Evolutionary conservation across 345 rosid genomes (phyloP), one percentile per base, ranked within the genome.

Genomic region (Pistacia vera): DNA sequence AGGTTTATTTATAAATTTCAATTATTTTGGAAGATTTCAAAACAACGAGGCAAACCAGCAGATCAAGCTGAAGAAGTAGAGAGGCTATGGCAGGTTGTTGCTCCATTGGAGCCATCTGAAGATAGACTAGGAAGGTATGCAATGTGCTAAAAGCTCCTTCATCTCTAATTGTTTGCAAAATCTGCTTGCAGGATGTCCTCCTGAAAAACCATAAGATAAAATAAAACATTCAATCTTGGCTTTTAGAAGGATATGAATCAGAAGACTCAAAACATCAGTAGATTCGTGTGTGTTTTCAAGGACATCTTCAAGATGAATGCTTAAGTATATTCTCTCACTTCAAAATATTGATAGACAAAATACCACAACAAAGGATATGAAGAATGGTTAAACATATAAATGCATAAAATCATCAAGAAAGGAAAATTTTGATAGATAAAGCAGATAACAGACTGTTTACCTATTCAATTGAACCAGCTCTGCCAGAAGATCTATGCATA

Each of bases 41-140:
- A 56, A 49, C 55, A 33, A 63, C 14, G 69, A 83, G 60, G 51
- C 82, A 67, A 44, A 90, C 95, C 90, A 87, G 78, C 58, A 91
- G 87, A 80, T 91, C 92, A 41, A 91, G 91, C 81, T 89, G 92
- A 74, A 91, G 89, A 72, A 90, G 90, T 76, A 89, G 95, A 74
- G 85, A 41, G 64, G 95, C 89, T 82, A 83, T 81, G 51, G 83
- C 70, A 36, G 90, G 89, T 64, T 85, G 89, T 71, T 87, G 89
- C 77, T 87, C 87, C 86, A 89, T 87, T 49, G 91, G 89, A 65
- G 92, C 89, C 91, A 85, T 87, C 76, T 89, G 95, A 77, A 91
- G 95, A 73, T 91, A 83, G 46, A 91, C 92, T 58, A 89, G 92
- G 75, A 89, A 81, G 36, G 91, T 66, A 75, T 91, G 95, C 95